These are phyloP conservation scores for Lasiodiplodia citricola DNA, from an alignment of 2,329 filamentous ascomycete species.

Conservation along the genomic window DNA sequence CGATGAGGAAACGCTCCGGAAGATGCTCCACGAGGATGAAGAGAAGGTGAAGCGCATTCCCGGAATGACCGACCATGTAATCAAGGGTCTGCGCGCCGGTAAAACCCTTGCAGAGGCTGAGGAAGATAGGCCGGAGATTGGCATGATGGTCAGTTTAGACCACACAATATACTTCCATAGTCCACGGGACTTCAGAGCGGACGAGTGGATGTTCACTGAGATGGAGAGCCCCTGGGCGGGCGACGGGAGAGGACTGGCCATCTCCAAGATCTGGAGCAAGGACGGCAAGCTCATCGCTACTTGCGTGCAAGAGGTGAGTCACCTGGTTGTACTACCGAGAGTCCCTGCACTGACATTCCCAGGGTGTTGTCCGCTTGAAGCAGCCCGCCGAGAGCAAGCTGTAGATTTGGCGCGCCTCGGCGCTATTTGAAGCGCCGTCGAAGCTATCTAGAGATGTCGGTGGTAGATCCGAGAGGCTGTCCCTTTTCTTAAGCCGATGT, in stretches of 20 bases:
- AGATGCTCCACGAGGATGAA: conserved; percentile 52
- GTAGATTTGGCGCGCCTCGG: conserved; percentile 18
- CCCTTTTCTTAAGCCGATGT: conserved; percentile 2
- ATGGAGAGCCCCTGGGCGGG: conserved; percentile 82
- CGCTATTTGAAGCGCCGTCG: conserved; percentile 8
- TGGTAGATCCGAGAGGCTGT: background rate
- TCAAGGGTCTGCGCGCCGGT: conserved; percentile 46
- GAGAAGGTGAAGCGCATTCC: conserved; percentile 49
- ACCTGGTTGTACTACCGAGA: background rate
- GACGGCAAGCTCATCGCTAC: conserved; percentile 78
- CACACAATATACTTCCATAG: conserved; percentile 66
- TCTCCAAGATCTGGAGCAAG: conserved; percentile 72
- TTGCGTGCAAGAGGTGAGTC: conserved; percentile 74
- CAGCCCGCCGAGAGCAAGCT: conserved; percentile 37
- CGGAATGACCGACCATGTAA: conserved; percentile 57
- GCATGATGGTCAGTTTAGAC: conserved; percentile 86
- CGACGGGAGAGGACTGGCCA: conserved; percentile 76
- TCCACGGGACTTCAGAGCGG: conserved; percentile 55
- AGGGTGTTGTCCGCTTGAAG: conserved; percentile 60
- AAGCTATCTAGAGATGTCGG: background rate
- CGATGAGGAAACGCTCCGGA: conserved; percentile 51
- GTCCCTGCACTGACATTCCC: conserved; percentile 31
- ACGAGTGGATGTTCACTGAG: conserved; percentile 79
- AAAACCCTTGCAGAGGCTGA: conserved; percentile 56
- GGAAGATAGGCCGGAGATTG: conserved; percentile 63